Evolutionary conservation across 202 grass and related monocot genomes (phyloP).

Genomic region (Eragrostis tef): DNA sequence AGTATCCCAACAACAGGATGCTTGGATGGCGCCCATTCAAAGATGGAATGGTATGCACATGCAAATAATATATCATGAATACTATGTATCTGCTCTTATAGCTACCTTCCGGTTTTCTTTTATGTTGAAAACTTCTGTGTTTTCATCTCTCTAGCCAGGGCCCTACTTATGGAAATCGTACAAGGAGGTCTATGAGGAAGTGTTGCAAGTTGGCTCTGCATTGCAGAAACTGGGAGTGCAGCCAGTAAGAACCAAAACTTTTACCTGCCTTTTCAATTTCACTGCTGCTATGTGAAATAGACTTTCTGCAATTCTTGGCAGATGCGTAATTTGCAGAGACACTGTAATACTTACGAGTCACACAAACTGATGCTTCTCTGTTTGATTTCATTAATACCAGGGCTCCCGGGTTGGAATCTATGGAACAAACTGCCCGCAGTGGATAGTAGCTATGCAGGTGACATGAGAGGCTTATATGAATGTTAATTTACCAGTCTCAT

Average conservation of each 20-base stretch:
- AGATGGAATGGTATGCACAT: slow-evolving; percentile 66
- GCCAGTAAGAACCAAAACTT: slow-evolving; percentile 59
- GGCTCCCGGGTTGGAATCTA: slow-evolving; percentile 83
- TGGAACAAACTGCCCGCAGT: slow-evolving; percentile 92
- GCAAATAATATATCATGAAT: slow-evolving; percentile 25
- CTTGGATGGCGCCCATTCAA: slow-evolving; percentile 89
- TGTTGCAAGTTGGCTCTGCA: slow-evolving; percentile 77
- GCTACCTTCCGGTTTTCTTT: not conserved
- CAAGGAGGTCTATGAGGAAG: slow-evolving; percentile 86
- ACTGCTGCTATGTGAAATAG: slow-evolving; percentile 14
- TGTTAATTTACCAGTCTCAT: slow-evolving; percentile 5
- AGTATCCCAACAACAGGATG: slow-evolving; percentile 86
- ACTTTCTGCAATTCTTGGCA: slow-evolving; percentile 13
- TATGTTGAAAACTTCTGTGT: slow-evolving; percentile 21
- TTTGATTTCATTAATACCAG: slow-evolving; percentile 49
- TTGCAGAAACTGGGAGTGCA: slow-evolving; percentile 62
- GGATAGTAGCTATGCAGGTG: slow-evolving; percentile 93
- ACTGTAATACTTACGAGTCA: slow-evolving; percentile 2
- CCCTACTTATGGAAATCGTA: slow-evolving; percentile 95
- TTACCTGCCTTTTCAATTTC: not conserved
- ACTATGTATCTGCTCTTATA: not conserved
- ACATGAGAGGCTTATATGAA: slow-evolving; percentile 3
- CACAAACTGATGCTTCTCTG: slow-evolving; percentile 22
- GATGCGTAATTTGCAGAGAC: slow-evolving; percentile 5
- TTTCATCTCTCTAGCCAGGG: slow-evolving; percentile 62